Base-by-base conservation (phyloP, 1,139 yeast species). In the Saccharomycopsis hybrid region DNA sequence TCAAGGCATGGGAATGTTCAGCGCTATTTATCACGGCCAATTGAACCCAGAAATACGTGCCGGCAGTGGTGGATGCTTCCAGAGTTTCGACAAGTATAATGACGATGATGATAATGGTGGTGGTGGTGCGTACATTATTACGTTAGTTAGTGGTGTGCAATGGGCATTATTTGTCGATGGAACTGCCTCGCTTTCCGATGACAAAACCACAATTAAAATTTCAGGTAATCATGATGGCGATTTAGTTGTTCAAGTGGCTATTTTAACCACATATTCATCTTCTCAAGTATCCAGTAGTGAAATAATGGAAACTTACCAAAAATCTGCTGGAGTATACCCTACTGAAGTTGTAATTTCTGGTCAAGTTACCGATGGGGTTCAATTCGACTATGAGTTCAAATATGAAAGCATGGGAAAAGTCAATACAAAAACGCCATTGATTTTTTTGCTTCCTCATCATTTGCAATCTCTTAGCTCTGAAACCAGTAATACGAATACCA, bases 1-100 rank as follows among this genome's bases (percentile, higher is more conserved):
- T 18, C 85, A 82, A 63, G 95, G 95, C 54, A 82, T 83, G 87
- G 95, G 95, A 9, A 74, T 82, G 57, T 77, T 78, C 11, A 77
- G 88, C 41, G 85, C 78, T 31, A 68, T 80, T 43, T 86, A 85
- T 64, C 70, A 77, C 56, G 82, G 81, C 45, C 65, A 71, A 47
- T 67, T 82, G 62, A 72, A 57, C 68, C 82, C 2, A 71, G 71
- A 54, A 65, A 74, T 45, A 85, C 18, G 18, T 18, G 18, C 18
- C 18, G 85, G 3, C 4, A 49, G 64, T n/a, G 58, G 54, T 44
- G 51, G 55, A 39, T 27, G 25, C 43, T 47, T 40, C 40, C 38
- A 32, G 13, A 27, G 39, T 8, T 8, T 41, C 7, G 29, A 24
- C 27, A 46, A 40, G 13, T 3, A 27, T 31, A 31, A 11, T 11